phyloP scores from a whole-genome alignment of 2,329 filamentous ascomycete species.

The Phyllosticta citribraziliensis region DNA sequence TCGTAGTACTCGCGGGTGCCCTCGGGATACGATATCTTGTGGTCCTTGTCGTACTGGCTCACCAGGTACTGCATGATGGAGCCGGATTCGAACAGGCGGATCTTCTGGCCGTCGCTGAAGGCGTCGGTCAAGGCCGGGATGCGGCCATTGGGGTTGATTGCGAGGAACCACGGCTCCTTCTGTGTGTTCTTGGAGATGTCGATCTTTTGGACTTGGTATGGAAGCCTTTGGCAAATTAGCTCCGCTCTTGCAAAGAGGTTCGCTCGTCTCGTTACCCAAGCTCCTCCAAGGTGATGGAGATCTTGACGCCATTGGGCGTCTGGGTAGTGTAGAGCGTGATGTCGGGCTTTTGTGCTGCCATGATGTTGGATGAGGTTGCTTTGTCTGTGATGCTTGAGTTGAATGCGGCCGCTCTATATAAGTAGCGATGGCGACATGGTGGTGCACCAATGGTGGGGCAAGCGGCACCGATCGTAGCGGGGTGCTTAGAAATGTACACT shows the following conservation, averaged over 20 bases:
- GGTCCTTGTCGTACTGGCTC: constrained; percentile 67
- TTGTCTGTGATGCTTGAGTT: neutral
- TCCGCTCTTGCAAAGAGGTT: neutral
- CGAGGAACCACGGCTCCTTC: constrained; percentile 79
- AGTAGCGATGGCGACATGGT: neutral
- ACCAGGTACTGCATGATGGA: constrained; percentile 78
- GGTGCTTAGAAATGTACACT: constrained; percentile 6
- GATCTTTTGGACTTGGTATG: constrained; percentile 67
- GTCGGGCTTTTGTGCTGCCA: constrained; percentile 5
- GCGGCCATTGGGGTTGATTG: constrained; percentile 87
- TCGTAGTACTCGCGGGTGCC: constrained; percentile 69
- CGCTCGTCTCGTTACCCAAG: constrained; percentile 36
- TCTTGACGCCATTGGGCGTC: constrained; percentile 86
- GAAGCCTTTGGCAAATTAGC: constrained; percentile 33
- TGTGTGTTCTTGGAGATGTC: constrained; percentile 67
- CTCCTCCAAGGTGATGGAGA: constrained; percentile 79
- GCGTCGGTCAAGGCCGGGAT: constrained; percentile 82
- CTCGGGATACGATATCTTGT: constrained; percentile 67
- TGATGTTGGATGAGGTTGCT: neutral
- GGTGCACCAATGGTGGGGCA: neutral
- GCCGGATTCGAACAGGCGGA: constrained; percentile 74
- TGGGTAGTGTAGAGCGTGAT: constrained; percentile 74
- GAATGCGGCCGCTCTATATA: neutral
- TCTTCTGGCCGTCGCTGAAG: constrained; percentile 60
- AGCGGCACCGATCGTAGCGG: neutral